These are phyloP conservation scores for Aureobasidium sp. DNA, from an alignment of 2,329 filamentous ascomycete genomes.

Conservation along the genomic window DNA sequence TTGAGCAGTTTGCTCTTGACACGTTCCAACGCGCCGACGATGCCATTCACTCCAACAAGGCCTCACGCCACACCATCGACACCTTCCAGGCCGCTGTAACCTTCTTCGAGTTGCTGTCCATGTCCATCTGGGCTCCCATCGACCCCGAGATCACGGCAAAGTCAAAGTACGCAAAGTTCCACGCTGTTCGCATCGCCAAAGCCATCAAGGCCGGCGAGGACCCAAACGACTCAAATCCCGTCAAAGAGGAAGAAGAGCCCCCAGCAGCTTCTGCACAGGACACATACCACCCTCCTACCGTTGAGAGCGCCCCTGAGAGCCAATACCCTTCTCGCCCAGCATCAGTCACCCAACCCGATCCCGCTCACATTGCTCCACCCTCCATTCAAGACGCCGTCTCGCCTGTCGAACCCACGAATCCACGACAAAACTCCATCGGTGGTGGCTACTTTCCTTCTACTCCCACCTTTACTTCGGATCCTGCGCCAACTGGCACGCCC, in stretches of 20 bases:
- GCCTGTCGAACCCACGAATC: constrained; percentile 37
- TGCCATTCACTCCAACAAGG: constrained; percentile 73
- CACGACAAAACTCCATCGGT: constrained; percentile 43
- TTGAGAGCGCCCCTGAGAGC: constrained; percentile 56
- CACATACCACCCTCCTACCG: constrained; percentile 42
- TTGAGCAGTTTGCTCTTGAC: constrained; percentile 88
- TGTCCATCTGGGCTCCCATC: constrained; percentile 68
- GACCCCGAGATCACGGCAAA: constrained; percentile 74
- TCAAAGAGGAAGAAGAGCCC: constrained; percentile 56
- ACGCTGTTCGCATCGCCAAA: constrained; percentile 82
- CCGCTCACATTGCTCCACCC: constrained; percentile 26
- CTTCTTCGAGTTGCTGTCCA: constrained; percentile 73
- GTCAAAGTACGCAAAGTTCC: constrained; percentile 95
- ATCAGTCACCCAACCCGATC: constrained; percentile 23
- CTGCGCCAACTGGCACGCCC: constrained; percentile 29
- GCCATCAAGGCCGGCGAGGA: constrained; percentile 87
- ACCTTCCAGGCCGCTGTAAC: constrained; percentile 90
- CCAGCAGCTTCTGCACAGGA: constrained; percentile 31
- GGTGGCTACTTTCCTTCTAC: constrained; percentile 54
- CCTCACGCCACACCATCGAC: constrained; percentile 85
- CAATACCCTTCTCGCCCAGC: constrained; percentile 36
- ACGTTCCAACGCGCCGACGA: constrained; percentile 80
- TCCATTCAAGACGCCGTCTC: constrained; percentile 37
- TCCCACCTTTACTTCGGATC: constrained; percentile 39
- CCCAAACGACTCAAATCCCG: constrained; percentile 85